Evolutionary conservation across 352 stramenopile genomes (phyloP).

Genomic region (Elongisporangium senticosum): DNA sequence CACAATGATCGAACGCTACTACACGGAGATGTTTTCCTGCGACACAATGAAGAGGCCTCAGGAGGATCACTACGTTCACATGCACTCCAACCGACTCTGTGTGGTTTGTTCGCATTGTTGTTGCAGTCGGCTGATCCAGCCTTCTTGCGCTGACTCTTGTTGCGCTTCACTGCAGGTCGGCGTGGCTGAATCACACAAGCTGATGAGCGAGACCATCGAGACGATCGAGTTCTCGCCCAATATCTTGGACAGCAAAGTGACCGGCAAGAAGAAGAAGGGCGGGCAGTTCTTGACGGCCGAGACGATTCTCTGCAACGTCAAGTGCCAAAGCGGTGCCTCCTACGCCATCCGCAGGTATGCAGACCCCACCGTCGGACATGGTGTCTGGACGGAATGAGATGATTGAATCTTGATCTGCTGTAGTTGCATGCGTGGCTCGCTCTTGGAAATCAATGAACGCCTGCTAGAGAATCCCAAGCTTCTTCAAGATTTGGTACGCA

Average conservation of each 20-base stretch:
- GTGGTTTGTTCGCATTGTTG: slow-evolving; percentile 24
- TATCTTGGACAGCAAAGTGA: slow-evolving; percentile 67
- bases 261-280: slow-evolving; percentile 86
- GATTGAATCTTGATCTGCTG: neutral
- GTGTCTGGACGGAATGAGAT: neutral
- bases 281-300: slow-evolving; percentile 65
- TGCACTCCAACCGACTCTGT: slow-evolving; percentile 87
- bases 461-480: slow-evolving; percentile 49
- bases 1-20: slow-evolving; percentile 86
- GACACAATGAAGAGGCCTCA: slow-evolving; percentile 60
- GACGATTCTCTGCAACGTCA: slow-evolving; percentile 60
- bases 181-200: slow-evolving; percentile 53
- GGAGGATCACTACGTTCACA: slow-evolving; percentile 86
- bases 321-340: slow-evolving; percentile 48
- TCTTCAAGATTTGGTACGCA: slow-evolving; percentile 39
- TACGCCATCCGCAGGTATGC: slow-evolving; percentile 55
- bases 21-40: slow-evolving; percentile 79
- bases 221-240: slow-evolving; percentile 57
- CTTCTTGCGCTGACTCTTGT: neutral
- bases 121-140: neutral
- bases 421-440: slow-evolving; percentile 72
- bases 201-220: slow-evolving; percentile 60
- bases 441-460: slow-evolving; percentile 79
- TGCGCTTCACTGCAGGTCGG: slow-evolving; percentile 23
- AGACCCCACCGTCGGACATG: neutral